Evolutionary conservation across 2,329 filamentous ascomycete genomes (phyloP).

Genomic region (Ascochyta fabae): DNA sequence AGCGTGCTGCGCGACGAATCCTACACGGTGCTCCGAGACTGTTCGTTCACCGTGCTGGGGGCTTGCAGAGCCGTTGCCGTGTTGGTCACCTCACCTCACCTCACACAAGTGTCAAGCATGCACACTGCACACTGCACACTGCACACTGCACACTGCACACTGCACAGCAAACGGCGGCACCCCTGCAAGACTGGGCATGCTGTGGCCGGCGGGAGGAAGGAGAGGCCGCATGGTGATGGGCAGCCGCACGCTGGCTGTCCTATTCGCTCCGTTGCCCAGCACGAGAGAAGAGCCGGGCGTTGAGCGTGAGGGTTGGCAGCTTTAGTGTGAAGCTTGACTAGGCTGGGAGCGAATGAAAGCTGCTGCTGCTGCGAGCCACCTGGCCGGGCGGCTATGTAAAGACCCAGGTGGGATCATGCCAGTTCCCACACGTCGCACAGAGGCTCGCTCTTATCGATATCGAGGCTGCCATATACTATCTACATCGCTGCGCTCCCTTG

Average conservation of each 20-base stretch:
- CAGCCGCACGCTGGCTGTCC: constrained; percentile 10
- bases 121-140: too few relatives aligned
- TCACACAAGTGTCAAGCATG: constrained; percentile 5
- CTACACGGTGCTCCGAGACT: constrained; percentile 20
- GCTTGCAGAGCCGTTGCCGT: constrained; percentile 11
- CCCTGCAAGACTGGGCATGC: constrained; percentile 19
- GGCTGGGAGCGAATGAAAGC: constrained; percentile 26
- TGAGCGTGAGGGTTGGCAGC: constrained; percentile 21
- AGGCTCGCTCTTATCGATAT: constrained; percentile 14
- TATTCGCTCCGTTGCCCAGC: constrained; percentile 28
- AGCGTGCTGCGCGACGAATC: constrained; percentile 27
- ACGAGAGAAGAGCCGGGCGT: constrained; percentile 25
- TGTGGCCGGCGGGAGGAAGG: constrained; percentile 16
- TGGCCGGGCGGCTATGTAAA: constrained; percentile 19
- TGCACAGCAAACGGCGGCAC: constrained; percentile 13
- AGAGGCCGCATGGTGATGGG: constrained; percentile 24
- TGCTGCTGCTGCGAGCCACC: constrained; percentile 1
- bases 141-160: too few relatives aligned
- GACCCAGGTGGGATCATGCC: constrained; percentile 13
- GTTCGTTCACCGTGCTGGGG: constrained; percentile 12
- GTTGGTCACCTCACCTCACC: constrained; percentile 28
- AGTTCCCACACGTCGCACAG: constrained; percentile 1
- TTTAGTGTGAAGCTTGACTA: constrained; percentile 27
- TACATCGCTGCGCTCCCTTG: background rate
- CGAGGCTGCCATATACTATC: background rate